phyloP scores from a whole-genome alignment of 73 alveolate species.

The Tetrahymena thermophila region DNA sequence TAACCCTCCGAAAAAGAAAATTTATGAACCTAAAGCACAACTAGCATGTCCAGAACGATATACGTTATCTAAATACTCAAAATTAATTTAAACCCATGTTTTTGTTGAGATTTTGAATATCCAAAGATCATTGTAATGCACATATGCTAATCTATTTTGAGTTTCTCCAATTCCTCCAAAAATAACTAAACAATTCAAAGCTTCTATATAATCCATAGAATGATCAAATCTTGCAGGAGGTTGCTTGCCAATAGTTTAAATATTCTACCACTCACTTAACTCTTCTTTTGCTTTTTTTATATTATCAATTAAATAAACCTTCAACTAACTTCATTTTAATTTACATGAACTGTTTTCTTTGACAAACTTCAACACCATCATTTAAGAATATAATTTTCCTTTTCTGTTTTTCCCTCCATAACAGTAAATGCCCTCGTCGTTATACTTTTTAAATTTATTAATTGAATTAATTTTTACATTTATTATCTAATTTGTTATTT shows the following conservation, averaged over 20 bases:
- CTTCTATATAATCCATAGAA: slow-evolving; percentile 30
- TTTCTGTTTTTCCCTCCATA: slow-evolving; percentile 51
- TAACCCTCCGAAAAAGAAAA: neutral
- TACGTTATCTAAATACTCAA: neutral
- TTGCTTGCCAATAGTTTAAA: neutral
- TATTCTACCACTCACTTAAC: neutral
- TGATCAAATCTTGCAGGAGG: slow-evolving; percentile 34
- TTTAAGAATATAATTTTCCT: slow-evolving; percentile 21
- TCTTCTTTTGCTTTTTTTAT: neutral
- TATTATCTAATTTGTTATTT: no score
- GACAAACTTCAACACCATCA: slow-evolving; percentile 33
- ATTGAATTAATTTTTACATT: neutral
- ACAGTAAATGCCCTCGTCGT: slow-evolving; percentile 49
- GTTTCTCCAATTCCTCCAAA: slow-evolving; percentile 56
- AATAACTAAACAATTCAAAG: slow-evolving; percentile 23
- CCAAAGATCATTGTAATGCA: slow-evolving; percentile 41
- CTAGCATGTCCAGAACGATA: neutral
- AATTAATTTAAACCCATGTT: slow-evolving; percentile 6
- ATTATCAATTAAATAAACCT: neutral
- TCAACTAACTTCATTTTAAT: neutral
- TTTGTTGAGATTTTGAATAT: slow-evolving; percentile 12
- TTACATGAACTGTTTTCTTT: neutral
- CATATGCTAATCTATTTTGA: neutral
- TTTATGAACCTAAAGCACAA: neutral
- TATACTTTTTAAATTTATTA: neutral